Base-by-base conservation (phyloP, 768 basidiomycete genomes). In the Phylloporus rhodoxanthus region DNA sequence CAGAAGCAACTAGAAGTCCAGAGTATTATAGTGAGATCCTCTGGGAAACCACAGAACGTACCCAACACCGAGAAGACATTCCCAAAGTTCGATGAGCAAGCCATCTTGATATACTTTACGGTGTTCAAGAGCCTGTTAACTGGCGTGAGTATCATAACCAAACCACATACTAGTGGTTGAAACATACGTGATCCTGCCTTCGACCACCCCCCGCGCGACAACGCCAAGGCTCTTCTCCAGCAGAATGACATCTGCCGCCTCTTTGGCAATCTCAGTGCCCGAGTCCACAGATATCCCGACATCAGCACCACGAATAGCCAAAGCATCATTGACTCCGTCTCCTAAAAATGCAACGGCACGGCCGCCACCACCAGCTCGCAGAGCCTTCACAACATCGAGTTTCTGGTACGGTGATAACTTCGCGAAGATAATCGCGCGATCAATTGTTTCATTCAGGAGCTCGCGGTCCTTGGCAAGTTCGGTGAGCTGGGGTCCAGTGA, bases 61-160 rank as follows among this genome's bases (percentile, higher is more conserved):
- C 65, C 56, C 47, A 66, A 43, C 34, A 66, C 66, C 11, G 65
- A 66, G 48, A 66, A 68, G 40, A 66, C 60, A 41, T 66, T 66
- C 20, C 68, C 60, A 52, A 71, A 70, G 55, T 69, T 69, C 1
- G 68, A 69, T 8, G 68, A 70, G 20, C 64, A 64, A 17, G 68
- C 66, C 68, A 69, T 69, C 48, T 69, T 69, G 52, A 70, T 70
- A 32, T 70, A 70, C 51, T 69, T 69, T 29, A 68, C 49, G 0
- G 69, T 69, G 38, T 69, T 69, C 40, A 70, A 30, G 56, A 70
- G 68, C 30, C 69, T 69, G 42, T 33, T 49, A 10, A 43, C 33
- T 26, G 7, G 29, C 29, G 42, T 65, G 4, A 65, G 61, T 30
- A 28, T 33, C 33, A 20, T 37, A 28, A 9, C 20, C 5, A 13